Percentiles rank a stretch among this genome's conserved stretches.
These are phyloP conservation scores for Penicillium fuscoglaucum DNA, from an alignment of 2,329 filamentous ascomycete species.

Conservation along the genomic window DNA sequence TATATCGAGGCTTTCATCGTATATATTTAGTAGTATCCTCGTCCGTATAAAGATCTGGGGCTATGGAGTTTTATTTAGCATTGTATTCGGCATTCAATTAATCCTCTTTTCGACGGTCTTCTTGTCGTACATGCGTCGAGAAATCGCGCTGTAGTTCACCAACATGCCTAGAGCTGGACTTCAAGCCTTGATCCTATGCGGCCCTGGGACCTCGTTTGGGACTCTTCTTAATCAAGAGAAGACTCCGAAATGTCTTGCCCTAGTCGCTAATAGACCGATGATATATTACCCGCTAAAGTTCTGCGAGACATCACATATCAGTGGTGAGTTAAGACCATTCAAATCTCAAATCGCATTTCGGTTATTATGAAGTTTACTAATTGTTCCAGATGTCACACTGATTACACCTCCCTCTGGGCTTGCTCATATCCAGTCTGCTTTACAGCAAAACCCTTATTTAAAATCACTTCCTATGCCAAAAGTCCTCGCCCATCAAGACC, in stretches of 20 bases:
- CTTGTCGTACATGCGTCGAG: neutral
- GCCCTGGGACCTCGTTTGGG: slow-evolving; percentile 1
- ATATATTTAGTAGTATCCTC: neutral
- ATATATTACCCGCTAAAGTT: slow-evolving; percentile 2
- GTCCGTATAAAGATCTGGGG: neutral
- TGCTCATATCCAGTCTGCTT: neutral
- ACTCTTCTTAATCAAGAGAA: neutral
- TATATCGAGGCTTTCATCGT: neutral
- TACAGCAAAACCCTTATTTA: neutral
- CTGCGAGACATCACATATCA: neutral
- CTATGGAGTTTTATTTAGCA: neutral
- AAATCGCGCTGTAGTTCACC: neutral
- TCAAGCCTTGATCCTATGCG: slow-evolving; percentile 4
- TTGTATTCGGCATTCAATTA: neutral
- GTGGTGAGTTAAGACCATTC: neutral
- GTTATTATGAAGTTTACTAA: neutral
- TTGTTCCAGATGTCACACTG: slow-evolving; percentile 1
- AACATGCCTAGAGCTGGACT: neutral
- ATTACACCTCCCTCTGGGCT: neutral
- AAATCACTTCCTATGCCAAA: neutral
- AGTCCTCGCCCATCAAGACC: neutral
- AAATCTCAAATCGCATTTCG: too few relatives aligned
- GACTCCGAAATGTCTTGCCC: slow-evolving; percentile 1
- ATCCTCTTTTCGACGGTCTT: neutral
- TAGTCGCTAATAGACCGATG: slow-evolving; percentile 5